Evolutionary conservation across 495 filamentous ascomycete genomes (phyloP), one percentile per base, ranked within the genome.

Genomic region (Aspergillus bridgeri): DNA sequence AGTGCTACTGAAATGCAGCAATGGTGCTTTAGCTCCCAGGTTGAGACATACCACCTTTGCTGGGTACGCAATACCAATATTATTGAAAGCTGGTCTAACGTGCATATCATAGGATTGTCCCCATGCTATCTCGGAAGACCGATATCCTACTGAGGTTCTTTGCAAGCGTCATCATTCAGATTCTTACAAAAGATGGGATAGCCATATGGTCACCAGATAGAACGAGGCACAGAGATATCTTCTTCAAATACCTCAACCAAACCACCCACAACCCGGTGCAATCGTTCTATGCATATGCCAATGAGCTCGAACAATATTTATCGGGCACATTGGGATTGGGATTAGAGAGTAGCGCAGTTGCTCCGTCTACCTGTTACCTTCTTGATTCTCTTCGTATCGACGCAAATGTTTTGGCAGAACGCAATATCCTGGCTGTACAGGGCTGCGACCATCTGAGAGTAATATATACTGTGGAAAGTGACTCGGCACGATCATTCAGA

Each of bases 201-300:
- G 33, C 11, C 17, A 29, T 11, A 15, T 62, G 57, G 63, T 38
- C 56, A 9, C 25, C 48, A 6, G 55, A 62, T 47, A 45, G 22
- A 0, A 38, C 58, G 29, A 6, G 24, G 15, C 23, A 55, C 15
- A 38, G 44, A 56, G 45, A 18, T 6, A 38, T 25, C 2, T 56
- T 62, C 51, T 47, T 53, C 42, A 17, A 56, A 13, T 13, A 38
- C 17, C 33, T 38, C 13, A 15, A 38, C 17, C 2, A 38, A 15
- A 38, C 3, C 9, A 38, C 33, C 7, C 1, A 3, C 33, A 13
- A 38, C 17, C 17, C 9, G 5, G 33, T 38, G 33, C 33, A 38
- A 38, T 38, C 33, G 7, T 38, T 38, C 13, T 13, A 38, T 13
- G 13, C 6, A 13, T 38, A 38, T 38, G 33, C 11, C 33, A 13